Percentiles rank a stretch among this genome's conserved stretches.
These are phyloP conservation scores for Marasmius tenuissimus DNA, from an alignment of 1,284 basidiomycete species.

Conservation along the genomic window DNA sequence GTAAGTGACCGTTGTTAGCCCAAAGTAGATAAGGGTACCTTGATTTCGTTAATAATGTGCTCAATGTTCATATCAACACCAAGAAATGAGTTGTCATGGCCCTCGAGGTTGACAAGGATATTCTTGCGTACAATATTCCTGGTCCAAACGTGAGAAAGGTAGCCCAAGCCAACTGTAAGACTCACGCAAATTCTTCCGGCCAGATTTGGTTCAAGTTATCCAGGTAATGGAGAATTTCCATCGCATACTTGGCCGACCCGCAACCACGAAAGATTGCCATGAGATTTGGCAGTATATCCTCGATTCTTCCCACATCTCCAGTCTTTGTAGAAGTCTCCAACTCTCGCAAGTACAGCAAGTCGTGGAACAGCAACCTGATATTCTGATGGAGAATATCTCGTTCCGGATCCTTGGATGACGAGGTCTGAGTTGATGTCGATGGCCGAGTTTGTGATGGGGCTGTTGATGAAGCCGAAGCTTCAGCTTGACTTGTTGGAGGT, in stretches of 20 bases:
- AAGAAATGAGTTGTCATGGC: slow-evolving; percentile 21
- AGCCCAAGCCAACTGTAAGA: neutral
- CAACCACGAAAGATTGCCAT: slow-evolving; percentile 26
- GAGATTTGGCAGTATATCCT: slow-evolving; percentile 28
- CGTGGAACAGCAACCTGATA: slow-evolving; percentile 18
- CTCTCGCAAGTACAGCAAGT: slow-evolving; percentile 25
- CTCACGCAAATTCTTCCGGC: slow-evolving; percentile 23
- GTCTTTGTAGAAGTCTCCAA: slow-evolving; percentile 20
- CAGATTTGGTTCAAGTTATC: slow-evolving; percentile 28
- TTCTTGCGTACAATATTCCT: slow-evolving; percentile 27
- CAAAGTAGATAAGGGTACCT: slow-evolving; percentile 10
- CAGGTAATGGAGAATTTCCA: slow-evolving; percentile 27
- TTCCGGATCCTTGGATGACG: neutral
- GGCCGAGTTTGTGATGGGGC: too few relatives aligned
- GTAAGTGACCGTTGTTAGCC: neutral
- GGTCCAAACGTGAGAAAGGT: neutral
- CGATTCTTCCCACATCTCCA: slow-evolving; percentile 28
- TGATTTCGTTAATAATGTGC: slow-evolving; percentile 19
- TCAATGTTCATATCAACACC: slow-evolving; percentile 27
- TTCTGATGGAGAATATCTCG: slow-evolving; percentile 19
- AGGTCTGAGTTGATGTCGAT: neutral
- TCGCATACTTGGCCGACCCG: slow-evolving; percentile 28
- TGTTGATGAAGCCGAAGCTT: too few relatives aligned
- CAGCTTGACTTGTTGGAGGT: too few relatives aligned
- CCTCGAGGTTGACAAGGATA: slow-evolving; percentile 24